These are phyloP conservation scores for Plasmodium relictum DNA, from an alignment of 169 alveolate genomes.

Conservation along the genomic window DNA sequence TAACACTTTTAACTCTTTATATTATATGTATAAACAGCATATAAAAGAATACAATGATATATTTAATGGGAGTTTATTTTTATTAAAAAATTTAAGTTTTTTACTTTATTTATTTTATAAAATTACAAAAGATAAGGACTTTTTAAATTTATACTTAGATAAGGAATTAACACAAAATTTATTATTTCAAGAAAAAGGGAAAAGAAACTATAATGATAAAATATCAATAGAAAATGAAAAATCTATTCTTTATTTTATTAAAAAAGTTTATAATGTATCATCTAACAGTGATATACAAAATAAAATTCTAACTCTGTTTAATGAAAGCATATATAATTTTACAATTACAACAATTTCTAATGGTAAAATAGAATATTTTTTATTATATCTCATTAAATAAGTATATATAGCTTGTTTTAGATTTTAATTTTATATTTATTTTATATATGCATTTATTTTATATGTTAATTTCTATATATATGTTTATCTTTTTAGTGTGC, in stretches of 20 bases:
- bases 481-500: conserved; percentile 24
- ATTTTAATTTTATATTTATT: neutral
- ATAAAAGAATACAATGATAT: conserved; percentile 46
- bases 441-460: neutral
- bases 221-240: conserved; percentile 21
- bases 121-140: conserved; percentile 54
- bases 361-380: conserved; percentile 18
- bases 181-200: conserved; percentile 2
- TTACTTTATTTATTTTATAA: conserved; percentile 61
- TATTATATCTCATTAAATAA: neutral
- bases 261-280: conserved; percentile 42
- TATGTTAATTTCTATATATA: neutral
- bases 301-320: conserved; percentile 35
- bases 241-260: conserved; percentile 58
- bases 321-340: conserved; percentile 60
- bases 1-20: conserved; percentile 49
- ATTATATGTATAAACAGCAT: conserved; percentile 32
- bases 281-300: conserved; percentile 27
- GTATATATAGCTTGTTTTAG: neutral
- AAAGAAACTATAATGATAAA: neutral
- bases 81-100: conserved; percentile 74
- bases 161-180: conserved; percentile 29
- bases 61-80: conserved; percentile 49
- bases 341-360: conserved; percentile 37
- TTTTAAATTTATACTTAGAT: conserved; percentile 26